A percentile compares a stretch with the other conserved stretches of the same genome.
Conservation (phyloP, 2,329 filamentous ascomycete species). For the Verticillium longisporum region DNA sequence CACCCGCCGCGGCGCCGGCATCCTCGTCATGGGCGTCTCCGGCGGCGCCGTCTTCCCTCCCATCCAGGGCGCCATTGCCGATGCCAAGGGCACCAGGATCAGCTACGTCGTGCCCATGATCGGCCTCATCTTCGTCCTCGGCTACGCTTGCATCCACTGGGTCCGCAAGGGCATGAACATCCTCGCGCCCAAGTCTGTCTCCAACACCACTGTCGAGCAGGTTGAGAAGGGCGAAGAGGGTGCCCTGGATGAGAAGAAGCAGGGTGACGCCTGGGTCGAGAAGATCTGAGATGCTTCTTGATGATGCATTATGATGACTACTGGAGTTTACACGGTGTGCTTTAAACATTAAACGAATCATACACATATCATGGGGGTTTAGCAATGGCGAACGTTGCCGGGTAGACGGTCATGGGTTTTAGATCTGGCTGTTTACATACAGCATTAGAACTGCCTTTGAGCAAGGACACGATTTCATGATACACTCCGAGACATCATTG, state of each 20-base stretch:
- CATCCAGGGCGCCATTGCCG: constrained; percentile 39
- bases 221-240: background rate
- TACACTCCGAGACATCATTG: no score
- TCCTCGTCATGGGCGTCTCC: constrained; percentile 47
- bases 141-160: constrained; percentile 23
- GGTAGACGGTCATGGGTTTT: background rate
- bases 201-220: constrained; percentile 9
- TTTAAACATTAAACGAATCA: background rate
- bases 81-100: constrained; percentile 28
- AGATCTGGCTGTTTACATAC: background rate
- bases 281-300: background rate
- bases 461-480: background rate
- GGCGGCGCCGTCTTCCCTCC: constrained; percentile 51
- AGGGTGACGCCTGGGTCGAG: background rate
- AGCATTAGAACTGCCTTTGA: background rate
- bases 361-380: background rate
- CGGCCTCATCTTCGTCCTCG: constrained; percentile 30
- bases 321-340: background rate
- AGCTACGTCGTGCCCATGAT: constrained; percentile 35
- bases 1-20: constrained; percentile 67
- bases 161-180: constrained; percentile 21
- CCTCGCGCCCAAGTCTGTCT: constrained; percentile 22
- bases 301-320: background rate
- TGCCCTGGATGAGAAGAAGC: background rate
- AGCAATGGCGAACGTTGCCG: background rate